Conservation (phyloP, 148 eudicot genomes). For the Bassia scoparia region DNA sequence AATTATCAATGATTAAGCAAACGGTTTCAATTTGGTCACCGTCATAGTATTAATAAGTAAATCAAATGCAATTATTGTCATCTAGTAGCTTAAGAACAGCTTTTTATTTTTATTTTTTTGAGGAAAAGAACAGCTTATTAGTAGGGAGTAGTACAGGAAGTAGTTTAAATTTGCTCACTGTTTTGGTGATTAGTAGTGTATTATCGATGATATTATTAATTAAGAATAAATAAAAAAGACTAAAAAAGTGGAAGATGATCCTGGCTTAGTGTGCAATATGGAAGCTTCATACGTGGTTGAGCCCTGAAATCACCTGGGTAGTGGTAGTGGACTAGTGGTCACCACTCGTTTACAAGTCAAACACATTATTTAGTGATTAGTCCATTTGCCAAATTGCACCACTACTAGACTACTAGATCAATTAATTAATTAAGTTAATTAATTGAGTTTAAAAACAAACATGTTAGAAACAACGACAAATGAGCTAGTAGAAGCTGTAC, state of each 20-base stretch:
- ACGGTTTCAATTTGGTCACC: background rate
- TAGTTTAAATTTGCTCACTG: background rate
- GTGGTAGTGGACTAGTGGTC: too few relatives aligned
- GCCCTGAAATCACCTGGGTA: background rate
- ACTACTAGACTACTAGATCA: too few relatives aligned
- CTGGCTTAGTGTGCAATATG: background rate
- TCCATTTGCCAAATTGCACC: background rate
- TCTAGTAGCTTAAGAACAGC: background rate
- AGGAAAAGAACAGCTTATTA: too few relatives aligned
- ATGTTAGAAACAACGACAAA: constrained; percentile 28
- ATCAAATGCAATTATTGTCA: background rate
- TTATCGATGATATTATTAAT: background rate
- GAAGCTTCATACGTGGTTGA: constrained; percentile 18
- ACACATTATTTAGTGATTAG: background rate
- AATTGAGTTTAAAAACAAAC: constrained; percentile 13
- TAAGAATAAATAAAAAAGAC: too few relatives aligned
- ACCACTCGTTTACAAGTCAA: constrained; percentile 1
- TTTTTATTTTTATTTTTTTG: too few relatives aligned
- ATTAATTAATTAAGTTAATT: background rate
- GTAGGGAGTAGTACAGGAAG: too few relatives aligned
- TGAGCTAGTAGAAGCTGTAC: constrained; percentile 24
- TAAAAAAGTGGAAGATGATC: background rate
- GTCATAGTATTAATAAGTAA: too few relatives aligned
- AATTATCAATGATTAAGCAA: background rate
- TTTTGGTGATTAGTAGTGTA: background rate